Percentiles rank a stretch among this genome's conserved stretches.
These are phyloP conservation scores for Blastocystis sp. DNA, from an alignment of 352 stramenopile genomes.

Conservation along the genomic window DNA sequence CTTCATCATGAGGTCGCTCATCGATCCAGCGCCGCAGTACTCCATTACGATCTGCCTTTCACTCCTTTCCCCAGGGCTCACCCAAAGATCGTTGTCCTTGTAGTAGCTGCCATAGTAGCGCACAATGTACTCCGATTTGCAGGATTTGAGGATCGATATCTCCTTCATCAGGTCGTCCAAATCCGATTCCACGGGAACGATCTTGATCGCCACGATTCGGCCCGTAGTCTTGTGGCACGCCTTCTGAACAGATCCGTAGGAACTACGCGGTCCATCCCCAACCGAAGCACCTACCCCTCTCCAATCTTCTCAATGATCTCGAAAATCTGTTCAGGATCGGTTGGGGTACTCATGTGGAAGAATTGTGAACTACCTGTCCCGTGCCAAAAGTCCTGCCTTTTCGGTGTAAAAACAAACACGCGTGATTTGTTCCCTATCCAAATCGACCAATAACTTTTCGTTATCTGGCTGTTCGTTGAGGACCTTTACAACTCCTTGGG, in stretches of 20 bases:
- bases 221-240: neutral
- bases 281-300: neutral
- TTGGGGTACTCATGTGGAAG: neutral
- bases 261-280: neutral
- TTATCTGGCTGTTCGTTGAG: constrained; percentile 68
- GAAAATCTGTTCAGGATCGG: constrained; percentile 27
- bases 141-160: constrained; percentile 70
- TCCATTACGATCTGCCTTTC: constrained; percentile 71
- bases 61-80: constrained; percentile 5
- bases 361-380: too few species aligned
- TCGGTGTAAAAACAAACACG: too few species aligned
- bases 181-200: constrained; percentile 59
- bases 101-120: constrained; percentile 69
- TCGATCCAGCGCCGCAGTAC: constrained; percentile 70
- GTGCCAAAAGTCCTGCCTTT: too few species aligned
- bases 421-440: constrained; percentile 6
- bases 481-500: neutral
- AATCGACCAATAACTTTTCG: constrained; percentile 64
- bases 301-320: constrained; percentile 46
- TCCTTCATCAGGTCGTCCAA: constrained; percentile 66
- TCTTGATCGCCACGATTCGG: constrained; percentile 45
- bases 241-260: constrained; percentile 41
- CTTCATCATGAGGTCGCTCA: constrained; percentile 70
- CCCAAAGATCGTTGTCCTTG: constrained; percentile 66
- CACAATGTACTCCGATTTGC: constrained; percentile 70